These are phyloP conservation scores for Chimonanthus salicifolius DNA, from an alignment of 164 flowering plant genomes.

Conservation along the genomic window DNA sequence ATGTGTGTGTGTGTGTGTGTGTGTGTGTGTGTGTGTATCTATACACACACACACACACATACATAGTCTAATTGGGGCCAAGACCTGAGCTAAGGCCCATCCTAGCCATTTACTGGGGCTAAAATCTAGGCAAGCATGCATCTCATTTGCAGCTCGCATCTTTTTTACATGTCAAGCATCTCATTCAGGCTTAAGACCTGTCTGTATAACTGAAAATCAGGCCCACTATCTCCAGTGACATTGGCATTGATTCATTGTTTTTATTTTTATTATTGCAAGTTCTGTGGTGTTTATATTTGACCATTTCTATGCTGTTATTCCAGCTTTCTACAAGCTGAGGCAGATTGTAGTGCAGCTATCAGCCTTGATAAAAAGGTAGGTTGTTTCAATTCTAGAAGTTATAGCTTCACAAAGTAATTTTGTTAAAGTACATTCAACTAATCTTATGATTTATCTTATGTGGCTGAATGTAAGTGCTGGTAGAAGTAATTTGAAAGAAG, in stretches of 20 bases:
- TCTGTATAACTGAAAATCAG: background rate
- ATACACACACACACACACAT: too few relatives aligned
- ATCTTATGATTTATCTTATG: background rate
- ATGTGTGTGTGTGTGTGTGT: too few relatives aligned
- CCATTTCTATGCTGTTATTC: background rate
- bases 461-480: background rate
- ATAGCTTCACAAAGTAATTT: background rate
- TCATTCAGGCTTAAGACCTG: background rate
- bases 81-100: background rate
- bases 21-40: too few relatives aligned
- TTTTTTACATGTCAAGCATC: background rate
- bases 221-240: background rate
- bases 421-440: background rate
- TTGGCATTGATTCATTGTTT: background rate
- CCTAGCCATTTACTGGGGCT: background rate
- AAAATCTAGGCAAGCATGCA: background rate
- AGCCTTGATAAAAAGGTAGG: slow-evolving; percentile 84
- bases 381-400: background rate
- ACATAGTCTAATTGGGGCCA: too few relatives aligned
- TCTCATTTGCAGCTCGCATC: background rate
- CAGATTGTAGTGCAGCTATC: slow-evolving; percentile 79
- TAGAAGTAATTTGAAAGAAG: background rate
- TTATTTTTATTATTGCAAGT: too few relatives aligned
- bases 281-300: background rate
- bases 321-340: slow-evolving; percentile 87